Percentiles rank a stretch among this genome's conserved stretches.
phyloP scores from a whole-genome alignment of 2,329 filamentous ascomycete species.

The Ascochyta pisi region DNA sequence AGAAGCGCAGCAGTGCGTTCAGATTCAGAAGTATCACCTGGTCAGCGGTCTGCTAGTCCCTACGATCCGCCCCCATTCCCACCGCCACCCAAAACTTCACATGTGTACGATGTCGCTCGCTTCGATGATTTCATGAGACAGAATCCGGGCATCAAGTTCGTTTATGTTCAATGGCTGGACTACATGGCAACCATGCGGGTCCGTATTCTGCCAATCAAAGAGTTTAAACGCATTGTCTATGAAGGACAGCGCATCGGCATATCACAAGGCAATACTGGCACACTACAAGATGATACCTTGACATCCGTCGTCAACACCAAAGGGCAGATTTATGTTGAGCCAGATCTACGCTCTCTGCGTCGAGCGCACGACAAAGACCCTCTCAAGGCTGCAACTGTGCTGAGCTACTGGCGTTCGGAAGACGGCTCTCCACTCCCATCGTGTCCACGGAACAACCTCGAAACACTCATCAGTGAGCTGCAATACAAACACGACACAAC shows the following conservation, averaged over 20 bases:
- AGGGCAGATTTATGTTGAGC: constrained; percentile 71
- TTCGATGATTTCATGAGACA: constrained; percentile 58
- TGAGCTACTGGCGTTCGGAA: constrained; percentile 69
- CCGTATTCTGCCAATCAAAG: constrained; percentile 69
- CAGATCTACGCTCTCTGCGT: constrained; percentile 69
- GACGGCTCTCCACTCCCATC: constrained; percentile 59
- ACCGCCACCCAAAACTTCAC: constrained; percentile 37
- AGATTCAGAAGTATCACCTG: background rate
- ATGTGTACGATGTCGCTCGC: constrained; percentile 47
- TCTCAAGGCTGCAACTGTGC: constrained; percentile 67
- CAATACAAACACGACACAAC: constrained; percentile 59
- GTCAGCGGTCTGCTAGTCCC: constrained; percentile 19
- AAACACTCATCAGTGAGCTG: constrained; percentile 60
- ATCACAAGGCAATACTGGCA: constrained; percentile 67
- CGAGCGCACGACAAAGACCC: constrained; percentile 55
- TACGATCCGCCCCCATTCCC: constrained; percentile 33
- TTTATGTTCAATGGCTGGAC: constrained; percentile 80
- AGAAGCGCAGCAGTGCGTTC: background rate
- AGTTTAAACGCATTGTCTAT: constrained; percentile 49
- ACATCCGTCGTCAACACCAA: constrained; percentile 63
- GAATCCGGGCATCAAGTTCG: constrained; percentile 65
- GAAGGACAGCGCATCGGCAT: constrained; percentile 61
- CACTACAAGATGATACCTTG: constrained; percentile 71
- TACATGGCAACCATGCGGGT: constrained; percentile 73
- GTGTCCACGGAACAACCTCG: constrained; percentile 65